Base-by-base conservation (phyloP, 1,284 basidiomycete species). In the Somion occarium region DNA sequence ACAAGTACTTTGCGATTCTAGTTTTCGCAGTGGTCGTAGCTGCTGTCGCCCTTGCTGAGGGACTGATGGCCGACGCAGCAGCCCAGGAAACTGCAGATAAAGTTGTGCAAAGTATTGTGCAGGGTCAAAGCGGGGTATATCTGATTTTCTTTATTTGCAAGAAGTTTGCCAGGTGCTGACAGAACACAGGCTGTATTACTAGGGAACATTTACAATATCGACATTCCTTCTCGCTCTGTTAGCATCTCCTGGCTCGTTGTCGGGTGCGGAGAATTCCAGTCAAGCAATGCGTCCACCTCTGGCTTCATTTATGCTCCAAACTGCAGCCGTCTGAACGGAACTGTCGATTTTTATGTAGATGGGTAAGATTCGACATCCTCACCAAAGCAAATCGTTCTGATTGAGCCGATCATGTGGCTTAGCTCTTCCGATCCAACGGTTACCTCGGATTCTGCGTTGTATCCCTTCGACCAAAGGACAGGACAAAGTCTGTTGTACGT, bases 101-200 rank as follows among this genome's bases (percentile, higher is more conserved):
- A 34, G 15, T 34, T 15, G 30, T 34, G 7, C 30, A 34, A 34
- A 34, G 30, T 15, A 34, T 34, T 7, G 30, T 34, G 30, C 7
- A 34, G 7, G 15, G 15, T 15, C 30, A 34, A 34, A 15, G 15
- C 15, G 30, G 30, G 15, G 30, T 34, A 34, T 34, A 34, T 34
- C 7, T 34, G 30, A 34, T 34, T 34, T 34, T 7, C 15, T n/a
- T n/a, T n/a, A n/a, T n/a, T n/a, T n/a, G n/a, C n/a, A n/a, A n/a
- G n/a, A n/a, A n/a, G n/a, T n/a, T n/a, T n/a, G n/a, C n/a, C n/a
- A n/a, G n/a, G n/a, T 15, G 7, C 13, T 41, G 39, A 9, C 22
- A 60, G 58, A 44, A 58, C 5, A n/a, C n/a, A n/a, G n/a, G n/a
- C n/a, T n/a, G 55, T 53, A 19, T 53, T 60, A 13, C 27, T 60